Conservation (phyloP, 495 filamentous ascomycete genomes). For the Penicillium bovifimosum region DNA sequence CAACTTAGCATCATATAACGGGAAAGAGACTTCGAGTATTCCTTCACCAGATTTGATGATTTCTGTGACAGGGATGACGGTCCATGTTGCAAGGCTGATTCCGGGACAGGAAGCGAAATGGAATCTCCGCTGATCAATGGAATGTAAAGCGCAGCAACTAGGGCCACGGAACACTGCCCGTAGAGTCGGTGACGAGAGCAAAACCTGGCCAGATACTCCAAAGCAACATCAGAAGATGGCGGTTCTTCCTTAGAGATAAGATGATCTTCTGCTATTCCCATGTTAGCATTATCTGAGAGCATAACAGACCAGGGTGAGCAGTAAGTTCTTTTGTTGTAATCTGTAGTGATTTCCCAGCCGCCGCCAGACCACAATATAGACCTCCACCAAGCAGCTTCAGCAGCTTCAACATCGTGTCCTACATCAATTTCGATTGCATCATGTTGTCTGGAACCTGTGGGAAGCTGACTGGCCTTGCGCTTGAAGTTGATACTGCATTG, state of each 20-base stretch:
- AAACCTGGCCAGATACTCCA: slow-evolving; percentile 26
- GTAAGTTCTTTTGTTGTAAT: background rate
- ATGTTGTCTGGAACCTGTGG: background rate
- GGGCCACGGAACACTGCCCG: slow-evolving; percentile 24
- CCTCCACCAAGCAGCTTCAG: background rate
- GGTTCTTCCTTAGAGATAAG: background rate
- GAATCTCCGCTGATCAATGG: slow-evolving; percentile 13
- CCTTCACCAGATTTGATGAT: slow-evolving; percentile 9
- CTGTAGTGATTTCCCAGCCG: background rate
- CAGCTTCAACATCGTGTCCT: background rate
- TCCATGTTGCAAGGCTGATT: background rate
- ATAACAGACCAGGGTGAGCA: slow-evolving; percentile 1
- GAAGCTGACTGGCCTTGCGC: background rate
- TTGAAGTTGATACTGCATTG: background rate
- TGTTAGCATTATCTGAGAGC: background rate
- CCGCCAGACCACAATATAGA: background rate
- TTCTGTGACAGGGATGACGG: background rate
- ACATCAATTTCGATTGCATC: background rate
- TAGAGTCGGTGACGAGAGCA: slow-evolving; percentile 21
- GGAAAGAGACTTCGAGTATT: slow-evolving; percentile 13
- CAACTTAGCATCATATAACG: slow-evolving; percentile 26
- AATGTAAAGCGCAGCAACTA: slow-evolving; percentile 24
- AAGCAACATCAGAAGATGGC: slow-evolving; percentile 15
- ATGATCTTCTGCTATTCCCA: background rate
- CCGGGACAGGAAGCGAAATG: slow-evolving; percentile 19